phyloP scores from a whole-genome alignment of 148 eudicot genomes.

The Silene conica region DNA sequence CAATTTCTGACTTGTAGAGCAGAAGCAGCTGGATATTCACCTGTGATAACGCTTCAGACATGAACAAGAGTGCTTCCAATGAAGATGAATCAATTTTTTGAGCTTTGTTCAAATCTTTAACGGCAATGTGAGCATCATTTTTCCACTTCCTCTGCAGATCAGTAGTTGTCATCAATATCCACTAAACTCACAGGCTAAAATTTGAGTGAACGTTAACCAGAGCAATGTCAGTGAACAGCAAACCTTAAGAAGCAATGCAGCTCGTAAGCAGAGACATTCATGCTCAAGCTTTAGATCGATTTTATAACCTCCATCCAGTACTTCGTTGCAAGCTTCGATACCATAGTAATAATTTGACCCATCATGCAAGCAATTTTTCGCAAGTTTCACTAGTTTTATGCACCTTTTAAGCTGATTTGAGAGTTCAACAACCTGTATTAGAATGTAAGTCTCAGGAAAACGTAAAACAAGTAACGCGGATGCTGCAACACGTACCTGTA shows the following conservation, averaged over 20 bases:
- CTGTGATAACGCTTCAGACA: conserved; percentile 72
- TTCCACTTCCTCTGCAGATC: conserved; percentile 78
- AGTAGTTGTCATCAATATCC: conserved; percentile 4
- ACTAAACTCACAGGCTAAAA: conserved; percentile 11
- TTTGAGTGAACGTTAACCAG: conserved; percentile 12
- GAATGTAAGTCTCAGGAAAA: conserved; percentile 3
- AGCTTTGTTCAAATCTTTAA: conserved; percentile 79
- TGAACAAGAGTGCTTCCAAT: conserved; percentile 51
- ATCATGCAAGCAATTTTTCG: conserved; percentile 62
- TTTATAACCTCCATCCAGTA: conserved; percentile 62
- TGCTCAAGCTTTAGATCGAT: conserved; percentile 59
- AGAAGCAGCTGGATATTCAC: conserved; percentile 30
- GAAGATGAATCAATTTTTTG: conserved; percentile 66
- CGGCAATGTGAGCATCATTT: conserved; percentile 85
- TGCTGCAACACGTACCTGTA: conserved; percentile 37
- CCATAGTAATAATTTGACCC: conserved; percentile 55
- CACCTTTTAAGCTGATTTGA: conserved; percentile 61
- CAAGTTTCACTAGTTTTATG: conserved; percentile 66
- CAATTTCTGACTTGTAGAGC: not conserved
- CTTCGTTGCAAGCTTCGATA: conserved; percentile 92
- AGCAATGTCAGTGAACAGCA: conserved; percentile 19
- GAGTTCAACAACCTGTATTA: conserved; percentile 5
- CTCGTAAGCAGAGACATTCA: conserved; percentile 81
- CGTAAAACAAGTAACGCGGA: not conserved
- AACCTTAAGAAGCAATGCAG: conserved; percentile 93